phyloP scores from a whole-genome alignment of 2,329 filamentous ascomycete species.

The Fusarium solani-melongenae region DNA sequence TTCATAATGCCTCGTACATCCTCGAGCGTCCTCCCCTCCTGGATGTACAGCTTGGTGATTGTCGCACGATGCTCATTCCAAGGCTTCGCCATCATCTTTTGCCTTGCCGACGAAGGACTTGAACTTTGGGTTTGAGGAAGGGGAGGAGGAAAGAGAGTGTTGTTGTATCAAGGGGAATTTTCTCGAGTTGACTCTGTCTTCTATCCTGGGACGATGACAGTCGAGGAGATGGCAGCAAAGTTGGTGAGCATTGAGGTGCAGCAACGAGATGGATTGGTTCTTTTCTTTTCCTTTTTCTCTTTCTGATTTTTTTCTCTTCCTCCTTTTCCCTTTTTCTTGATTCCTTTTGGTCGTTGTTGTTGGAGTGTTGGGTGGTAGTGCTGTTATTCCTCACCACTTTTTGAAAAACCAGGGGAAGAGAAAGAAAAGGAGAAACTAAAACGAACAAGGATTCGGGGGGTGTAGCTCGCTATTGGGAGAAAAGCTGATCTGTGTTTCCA shows the following conservation, averaged over 20 bases:
- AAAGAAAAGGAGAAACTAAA: background rate
- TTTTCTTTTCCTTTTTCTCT: background rate
- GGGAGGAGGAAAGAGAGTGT: background rate
- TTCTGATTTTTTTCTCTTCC: background rate
- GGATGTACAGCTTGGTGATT: conserved; percentile 56
- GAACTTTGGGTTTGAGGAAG: background rate
- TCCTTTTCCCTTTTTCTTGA: background rate
- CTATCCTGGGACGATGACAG: conserved; percentile 37
- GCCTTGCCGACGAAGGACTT: background rate
- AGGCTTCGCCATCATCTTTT: conserved; percentile 55
- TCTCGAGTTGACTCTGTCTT: background rate
- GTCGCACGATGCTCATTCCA: conserved; percentile 52
- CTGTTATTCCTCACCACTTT: conserved; percentile 28
- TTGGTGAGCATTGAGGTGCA: conserved; percentile 26
- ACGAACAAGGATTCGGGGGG: background rate
- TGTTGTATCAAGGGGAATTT: background rate
- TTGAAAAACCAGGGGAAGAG: background rate
- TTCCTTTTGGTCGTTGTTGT: background rate
- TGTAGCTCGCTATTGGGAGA: background rate
- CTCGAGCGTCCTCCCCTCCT: conserved; percentile 52
- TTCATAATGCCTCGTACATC: conserved; percentile 56
- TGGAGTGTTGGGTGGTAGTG: conserved; percentile 16
- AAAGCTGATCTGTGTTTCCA: background rate
- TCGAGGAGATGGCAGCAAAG: conserved; percentile 21
- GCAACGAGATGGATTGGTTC: background rate